Base-by-base conservation (phyloP, 2,329 filamentous ascomycete genomes). In the Dactylellina leptospora region DNA sequence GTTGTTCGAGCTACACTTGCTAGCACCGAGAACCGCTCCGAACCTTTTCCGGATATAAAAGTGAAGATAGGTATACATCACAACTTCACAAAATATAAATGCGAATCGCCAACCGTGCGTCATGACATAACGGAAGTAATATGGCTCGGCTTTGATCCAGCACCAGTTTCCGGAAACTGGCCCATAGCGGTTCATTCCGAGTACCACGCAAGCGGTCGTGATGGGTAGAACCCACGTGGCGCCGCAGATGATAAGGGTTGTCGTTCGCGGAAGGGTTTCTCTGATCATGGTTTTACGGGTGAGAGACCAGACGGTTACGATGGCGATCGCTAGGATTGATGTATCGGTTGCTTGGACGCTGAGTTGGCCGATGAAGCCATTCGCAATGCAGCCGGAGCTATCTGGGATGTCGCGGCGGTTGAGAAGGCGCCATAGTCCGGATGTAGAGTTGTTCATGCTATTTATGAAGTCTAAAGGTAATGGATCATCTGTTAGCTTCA, bases 161-260 rank as follows among this genome's bases (percentile, higher is more conserved):
- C 82, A 83, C 82, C 82, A 83, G 64, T 83, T 83, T 0, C 82
- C 82, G 2, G 80, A 81, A 1, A 82, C 81, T 27, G 80, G 80
- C 2, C 77, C 79, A 59, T 80, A 78, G 9, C 75, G 72, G 22
- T 77, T 69, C 73, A 78, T 74, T n/a, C 48, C 77, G 22, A 78
- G 76, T 28, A 76, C 78, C 13, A 76, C 76, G 58, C 74, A 76
- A 33, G 80, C 79, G 1, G 81, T 82, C 11, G 79, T 78, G 1
- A 81, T 40, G 8, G 81, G 80, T 1, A 82, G 74, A 3, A 82
- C 70, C 82, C 82, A 83, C 5, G 81, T 79, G 0, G 78, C 76
- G 2, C 76, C 74, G 73, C 81, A 82, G 6, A 81, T 79, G 3
- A 77, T 50, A 3, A 79, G 47, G 6, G 62, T 66, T 1, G 60